Evolutionary conservation across 441 rosid genomes (phyloP).

Genomic region (Bocquillonia castaneifolia): DNA sequence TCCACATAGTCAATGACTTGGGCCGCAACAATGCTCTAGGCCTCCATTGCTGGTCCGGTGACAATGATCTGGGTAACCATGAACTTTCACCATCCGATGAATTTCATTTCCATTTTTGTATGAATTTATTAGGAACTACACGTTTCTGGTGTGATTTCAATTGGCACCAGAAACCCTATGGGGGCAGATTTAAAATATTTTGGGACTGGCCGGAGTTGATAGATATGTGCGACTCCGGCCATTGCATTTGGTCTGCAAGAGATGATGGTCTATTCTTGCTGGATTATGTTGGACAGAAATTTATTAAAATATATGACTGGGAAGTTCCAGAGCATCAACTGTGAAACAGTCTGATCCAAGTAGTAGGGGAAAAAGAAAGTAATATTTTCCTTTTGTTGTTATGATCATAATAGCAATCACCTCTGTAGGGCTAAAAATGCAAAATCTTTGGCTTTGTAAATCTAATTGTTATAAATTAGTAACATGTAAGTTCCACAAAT

Average conservation of each 20-base stretch:
- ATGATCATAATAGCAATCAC: no score
- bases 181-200: not conserved
- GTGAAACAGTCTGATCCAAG: no score
- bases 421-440: no score
- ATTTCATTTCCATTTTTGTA: not conserved
- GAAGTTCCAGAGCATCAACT: not conserved
- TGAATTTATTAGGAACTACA: not conserved
- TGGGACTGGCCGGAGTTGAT: not conserved
- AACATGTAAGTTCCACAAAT: no score
- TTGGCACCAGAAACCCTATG: not conserved
- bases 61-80: not conserved
- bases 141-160: conserved; percentile 5
- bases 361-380: no score
- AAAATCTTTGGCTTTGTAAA: no score
- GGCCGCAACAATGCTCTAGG: not conserved
- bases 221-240: not conserved
- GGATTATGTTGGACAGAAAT: not conserved
- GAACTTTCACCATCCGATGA: not conserved
- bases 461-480: no score
- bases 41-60: not conserved
- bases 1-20: not conserved
- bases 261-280: conserved; percentile 1
- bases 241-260: not conserved
- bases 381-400: no score
- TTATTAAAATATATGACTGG: not conserved